phyloP scores from a whole-genome alignment of 352 stramenopile genomes.

The Pythium dissotocum region DNA sequence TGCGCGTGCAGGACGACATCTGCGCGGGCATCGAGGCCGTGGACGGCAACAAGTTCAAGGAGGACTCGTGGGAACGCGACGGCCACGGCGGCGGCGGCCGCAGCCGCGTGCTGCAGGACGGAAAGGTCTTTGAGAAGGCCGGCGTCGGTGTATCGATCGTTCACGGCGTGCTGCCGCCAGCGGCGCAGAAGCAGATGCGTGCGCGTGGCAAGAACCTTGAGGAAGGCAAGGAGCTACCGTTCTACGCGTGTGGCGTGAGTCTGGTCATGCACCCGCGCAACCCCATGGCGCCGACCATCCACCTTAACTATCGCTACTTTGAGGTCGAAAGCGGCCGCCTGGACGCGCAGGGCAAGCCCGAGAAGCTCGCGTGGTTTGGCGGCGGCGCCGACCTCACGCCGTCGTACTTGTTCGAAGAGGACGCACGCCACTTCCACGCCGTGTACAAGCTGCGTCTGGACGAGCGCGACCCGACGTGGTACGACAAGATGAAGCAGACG shows the following conservation, averaged over 20 bases:
- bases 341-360: slow-evolving; percentile 77
- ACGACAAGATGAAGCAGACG: slow-evolving; percentile 96
- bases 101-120: slow-evolving; percentile 93
- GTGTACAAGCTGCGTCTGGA: slow-evolving; percentile 95
- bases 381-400: slow-evolving; percentile 97
- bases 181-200: slow-evolving; percentile 82
- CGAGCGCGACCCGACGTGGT: slow-evolving; percentile 92
- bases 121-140: slow-evolving; percentile 98
- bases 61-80: slow-evolving; percentile 94
- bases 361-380: slow-evolving; percentile 93
- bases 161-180: slow-evolving; percentile 93
- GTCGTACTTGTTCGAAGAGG: slow-evolving; percentile 95
- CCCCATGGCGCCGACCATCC: slow-evolving; percentile 95
- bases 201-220: slow-evolving; percentile 73
- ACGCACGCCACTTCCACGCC: slow-evolving; percentile 97
- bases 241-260: slow-evolving; percentile 95
- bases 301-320: slow-evolving; percentile 99
- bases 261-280: slow-evolving; percentile 97
- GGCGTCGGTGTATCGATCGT: slow-evolving; percentile 98
- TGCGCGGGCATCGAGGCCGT: slow-evolving; percentile 87
- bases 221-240: slow-evolving; percentile 85
- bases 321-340: slow-evolving; percentile 88
- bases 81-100: slow-evolving; percentile 94
- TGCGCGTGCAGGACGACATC: slow-evolving; percentile 87
- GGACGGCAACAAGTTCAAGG: slow-evolving; percentile 93